These are phyloP conservation scores for Amanita jacksonii DNA, from an alignment of 768 basidiomycete species.

Conservation along the genomic window DNA sequence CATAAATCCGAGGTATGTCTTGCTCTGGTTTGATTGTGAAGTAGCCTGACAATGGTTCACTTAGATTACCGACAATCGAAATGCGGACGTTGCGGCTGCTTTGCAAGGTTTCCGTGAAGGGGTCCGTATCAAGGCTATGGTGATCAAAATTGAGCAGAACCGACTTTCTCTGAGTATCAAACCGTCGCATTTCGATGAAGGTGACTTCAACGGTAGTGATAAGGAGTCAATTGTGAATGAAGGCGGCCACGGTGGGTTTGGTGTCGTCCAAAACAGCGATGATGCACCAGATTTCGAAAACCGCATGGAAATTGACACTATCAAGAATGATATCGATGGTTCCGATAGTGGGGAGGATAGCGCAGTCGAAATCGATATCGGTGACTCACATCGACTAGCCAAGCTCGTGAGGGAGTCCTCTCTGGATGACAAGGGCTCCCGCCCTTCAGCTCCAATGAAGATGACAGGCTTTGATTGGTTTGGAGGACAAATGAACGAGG, in stretches of 20 bases:
- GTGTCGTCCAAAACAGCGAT: constrained; percentile 14
- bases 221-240: constrained; percentile 11
- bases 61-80: constrained; percentile 82
- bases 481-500: constrained; percentile 27
- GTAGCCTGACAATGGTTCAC: neutral
- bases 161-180: constrained; percentile 84
- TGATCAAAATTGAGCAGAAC: constrained; percentile 64
- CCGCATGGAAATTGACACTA: too few species aligned
- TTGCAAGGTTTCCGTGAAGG: constrained; percentile 79
- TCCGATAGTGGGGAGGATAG: constrained; percentile 7
- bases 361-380: neutral
- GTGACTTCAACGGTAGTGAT: constrained; percentile 13
- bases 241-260: constrained; percentile 2
- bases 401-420: constrained; percentile 11
- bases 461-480: constrained; percentile 64
- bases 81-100: constrained; percentile 70
- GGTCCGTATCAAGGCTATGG: constrained; percentile 73
- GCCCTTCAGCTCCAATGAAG: constrained; percentile 34
- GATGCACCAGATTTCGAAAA: constrained; percentile 10
- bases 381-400: constrained; percentile 6
- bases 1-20: constrained; percentile 85
- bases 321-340: too few species aligned
- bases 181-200: constrained; percentile 70
- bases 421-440: constrained; percentile 11
- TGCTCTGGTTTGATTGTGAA: neutral